These are phyloP conservation scores for Ziziphus jujuba DNA, from an alignment of 306 rosid species.

Conservation along the genomic window DNA sequence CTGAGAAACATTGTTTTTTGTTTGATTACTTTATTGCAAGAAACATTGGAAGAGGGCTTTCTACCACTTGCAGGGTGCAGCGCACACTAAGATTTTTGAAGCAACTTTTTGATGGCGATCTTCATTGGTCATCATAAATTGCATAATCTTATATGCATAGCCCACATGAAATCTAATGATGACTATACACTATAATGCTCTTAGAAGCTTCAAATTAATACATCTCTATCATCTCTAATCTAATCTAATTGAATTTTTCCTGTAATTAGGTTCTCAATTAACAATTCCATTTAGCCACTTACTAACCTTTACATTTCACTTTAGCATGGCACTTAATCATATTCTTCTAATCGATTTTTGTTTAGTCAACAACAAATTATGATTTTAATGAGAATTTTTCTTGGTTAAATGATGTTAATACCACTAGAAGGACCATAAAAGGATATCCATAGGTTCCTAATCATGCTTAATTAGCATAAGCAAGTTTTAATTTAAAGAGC, in stretches of 20 bases:
- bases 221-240: slow-evolving; percentile 11
- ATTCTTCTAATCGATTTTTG: background rate
- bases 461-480: background rate
- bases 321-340: slow-evolving; percentile 22
- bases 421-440: slow-evolving; percentile 25
- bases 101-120: slow-evolving; percentile 16
- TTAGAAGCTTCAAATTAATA: slow-evolving; percentile 34
- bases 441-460: background rate
- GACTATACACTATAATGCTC: slow-evolving; percentile 28
- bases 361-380: slow-evolving; percentile 30
- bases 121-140: slow-evolving; percentile 40
- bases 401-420: slow-evolving; percentile 41
- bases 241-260: slow-evolving; percentile 24
- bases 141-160: slow-evolving; percentile 32
- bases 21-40: slow-evolving; percentile 37
- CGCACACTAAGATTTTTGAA: slow-evolving; percentile 10
- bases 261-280: slow-evolving; percentile 11
- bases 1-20: slow-evolving; percentile 31
- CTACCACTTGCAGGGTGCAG: slow-evolving; percentile 35
- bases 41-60: slow-evolving; percentile 20
- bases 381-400: slow-evolving; percentile 21
- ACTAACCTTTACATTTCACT: slow-evolving; percentile 21
- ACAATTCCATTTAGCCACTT: slow-evolving; percentile 26
- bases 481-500: background rate
- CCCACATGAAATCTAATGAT: slow-evolving; percentile 48